These are phyloP conservation scores for Zygoascus biomembranicola DNA, from an alignment of 805 yeast species.

Conservation along the genomic window DNA sequence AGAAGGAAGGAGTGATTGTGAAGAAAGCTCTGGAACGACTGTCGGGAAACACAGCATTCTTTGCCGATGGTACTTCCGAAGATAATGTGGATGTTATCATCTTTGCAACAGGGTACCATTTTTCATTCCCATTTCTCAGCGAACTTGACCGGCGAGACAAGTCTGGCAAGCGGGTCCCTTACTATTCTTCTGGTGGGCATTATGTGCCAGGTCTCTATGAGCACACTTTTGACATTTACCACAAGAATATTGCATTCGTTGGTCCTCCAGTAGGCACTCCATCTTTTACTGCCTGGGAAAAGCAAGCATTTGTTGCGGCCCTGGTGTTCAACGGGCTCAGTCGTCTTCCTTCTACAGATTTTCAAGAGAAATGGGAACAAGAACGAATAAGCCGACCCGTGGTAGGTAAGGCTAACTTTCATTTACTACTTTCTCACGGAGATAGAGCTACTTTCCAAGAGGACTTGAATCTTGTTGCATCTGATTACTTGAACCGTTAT, in stretches of 20 bases:
- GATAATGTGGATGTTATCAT: conserved; percentile 1
- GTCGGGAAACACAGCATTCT: neutral
- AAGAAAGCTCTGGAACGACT: neutral
- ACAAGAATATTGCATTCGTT: conserved; percentile 6
- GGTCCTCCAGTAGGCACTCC: conserved; percentile 6
- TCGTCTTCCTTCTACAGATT: neutral
- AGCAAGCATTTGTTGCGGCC: conserved; percentile 6
- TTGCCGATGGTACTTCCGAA: neutral
- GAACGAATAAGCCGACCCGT: neutral
- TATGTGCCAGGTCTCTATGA: conserved; percentile 7
- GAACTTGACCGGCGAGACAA: conserved; percentile 21
- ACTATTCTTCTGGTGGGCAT: conserved; percentile 2
- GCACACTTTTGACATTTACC: conserved; percentile 7
- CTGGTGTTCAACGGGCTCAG: conserved; percentile 2
- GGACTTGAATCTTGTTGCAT: neutral
- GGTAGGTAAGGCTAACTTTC: neutral
- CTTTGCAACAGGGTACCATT: conserved; percentile 6
- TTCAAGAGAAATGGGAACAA: conserved; percentile 6
- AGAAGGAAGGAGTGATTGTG: neutral
- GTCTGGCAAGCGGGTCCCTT: conserved; percentile 25
- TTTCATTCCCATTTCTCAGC: conserved; percentile 4
- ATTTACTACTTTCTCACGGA: neutral
- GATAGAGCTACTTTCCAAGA: neutral
- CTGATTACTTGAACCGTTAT: neutral
- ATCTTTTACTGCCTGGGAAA: conserved; percentile 8